Base-by-base conservation (phyloP, 2,329 filamentous ascomycete genomes). In the Penicillium sclerotiorum region DNA sequence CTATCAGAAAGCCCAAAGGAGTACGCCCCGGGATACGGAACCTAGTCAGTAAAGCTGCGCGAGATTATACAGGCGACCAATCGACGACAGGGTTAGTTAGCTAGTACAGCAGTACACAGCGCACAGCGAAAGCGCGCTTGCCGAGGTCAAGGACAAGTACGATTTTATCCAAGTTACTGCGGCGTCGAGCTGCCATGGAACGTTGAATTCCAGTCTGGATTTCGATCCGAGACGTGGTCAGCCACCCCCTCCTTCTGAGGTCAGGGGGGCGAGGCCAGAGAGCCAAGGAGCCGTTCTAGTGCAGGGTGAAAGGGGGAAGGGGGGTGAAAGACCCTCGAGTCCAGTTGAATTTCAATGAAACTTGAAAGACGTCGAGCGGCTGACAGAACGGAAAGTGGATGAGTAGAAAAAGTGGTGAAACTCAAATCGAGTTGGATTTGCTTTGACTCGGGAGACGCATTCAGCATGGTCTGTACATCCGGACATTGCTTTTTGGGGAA, bases 151-250 rank as follows among this genome's bases (percentile, higher is more conserved):
- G 25, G 23, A 32, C n/a, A 37, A 23, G 12, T 22, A 25, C 28
- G 22, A 11, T 28, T 28, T 28, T 8, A 22, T 18, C 13, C 30
- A 23, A 11, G 38, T 40, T 40, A 47, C 38, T 22, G 42, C 36
- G 35, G 33, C 44, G 32, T 40, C n/a, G 20, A 38, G 8, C 44
- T 46, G 49, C 44, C 49, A 51, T 47, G 44, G 49, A 44, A 45
- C 38, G 40, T 47, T 36, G 25, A 40, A 32, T 32, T 11, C 27
- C 21, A 40, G 41, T 33, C 39, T 20, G 38, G 33, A 33, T 40
- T 22, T 36, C 18, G 44, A 51, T 22, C 27, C 23, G 28, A 28
- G 30, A 21, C 30, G 30, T 35, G 15, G 33, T 44, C 40, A 43
- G 40, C 40, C 27, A 45, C 30, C 42, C 30, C 33, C 30, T 35